A percentile compares a stretch with the other conserved stretches of the same genome.
Evolutionary conservation across 495 filamentous ascomycete genomes (phyloP).

Genomic region (Aspergillus heteromorphus): DNA sequence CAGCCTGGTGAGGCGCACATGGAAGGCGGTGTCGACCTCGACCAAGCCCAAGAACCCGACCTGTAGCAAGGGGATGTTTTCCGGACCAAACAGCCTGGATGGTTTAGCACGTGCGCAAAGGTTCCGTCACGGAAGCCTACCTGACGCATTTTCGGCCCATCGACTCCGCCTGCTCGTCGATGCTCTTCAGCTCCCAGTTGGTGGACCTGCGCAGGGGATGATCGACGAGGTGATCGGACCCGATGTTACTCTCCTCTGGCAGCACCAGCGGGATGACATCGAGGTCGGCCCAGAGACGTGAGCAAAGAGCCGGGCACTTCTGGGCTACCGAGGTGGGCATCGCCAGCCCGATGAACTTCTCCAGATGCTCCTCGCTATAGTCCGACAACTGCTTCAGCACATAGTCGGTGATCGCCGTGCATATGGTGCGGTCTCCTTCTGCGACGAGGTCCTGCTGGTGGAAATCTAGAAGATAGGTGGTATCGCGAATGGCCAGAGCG

Average conservation of each 20-base stretch:
- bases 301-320: constrained; percentile 52
- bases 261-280: constrained; percentile 70
- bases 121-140: constrained; percentile 32
- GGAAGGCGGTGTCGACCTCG: constrained; percentile 64
- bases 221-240: constrained; percentile 16
- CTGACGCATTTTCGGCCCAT: constrained; percentile 78
- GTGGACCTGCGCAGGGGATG: neutral
- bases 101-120: neutral
- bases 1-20: constrained; percentile 53
- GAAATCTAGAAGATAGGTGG: constrained; percentile 74
- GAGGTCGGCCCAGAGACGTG: constrained; percentile 73
- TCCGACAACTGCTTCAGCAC: constrained; percentile 46
- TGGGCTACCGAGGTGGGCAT: constrained; percentile 42
- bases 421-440: constrained; percentile 19
- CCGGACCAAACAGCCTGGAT: constrained; percentile 71
- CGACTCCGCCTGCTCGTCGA: constrained; percentile 83
- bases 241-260: constrained; percentile 19
- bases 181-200: constrained; percentile 47
- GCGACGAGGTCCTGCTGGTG: constrained; percentile 48
- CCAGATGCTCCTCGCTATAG: constrained; percentile 57
- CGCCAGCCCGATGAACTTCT: constrained; percentile 60
- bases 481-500: constrained; percentile 69
- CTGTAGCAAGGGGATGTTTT: constrained; percentile 63
- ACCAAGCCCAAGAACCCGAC: constrained; percentile 72
- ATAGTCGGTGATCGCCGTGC: constrained; percentile 46